Conservation (phyloP, 2,329 filamentous ascomycete species). For the Cladosporium sp. region DNA sequence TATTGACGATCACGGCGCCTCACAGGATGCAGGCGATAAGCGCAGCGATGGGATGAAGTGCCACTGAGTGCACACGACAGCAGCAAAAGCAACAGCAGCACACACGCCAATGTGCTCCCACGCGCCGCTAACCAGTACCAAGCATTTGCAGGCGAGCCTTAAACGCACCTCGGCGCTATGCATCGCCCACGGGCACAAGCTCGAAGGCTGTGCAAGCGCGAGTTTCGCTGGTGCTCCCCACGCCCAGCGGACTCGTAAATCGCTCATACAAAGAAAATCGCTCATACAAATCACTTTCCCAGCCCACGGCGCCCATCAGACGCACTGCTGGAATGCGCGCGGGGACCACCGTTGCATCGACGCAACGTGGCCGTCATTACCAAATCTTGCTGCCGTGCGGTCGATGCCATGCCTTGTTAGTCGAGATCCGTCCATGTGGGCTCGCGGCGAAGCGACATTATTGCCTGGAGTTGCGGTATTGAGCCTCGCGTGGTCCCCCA, state of each 20-base stretch:
- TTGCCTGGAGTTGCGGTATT: background rate
- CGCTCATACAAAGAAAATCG: conserved; percentile 12
- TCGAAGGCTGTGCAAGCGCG: conserved; percentile 7
- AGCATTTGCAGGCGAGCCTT: conserved; percentile 1
- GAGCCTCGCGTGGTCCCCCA: background rate
- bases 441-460: background rate
- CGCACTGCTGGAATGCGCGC: conserved; percentile 7
- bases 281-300: conserved; percentile 1
- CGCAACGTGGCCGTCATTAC: background rate
- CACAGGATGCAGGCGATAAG: background rate
- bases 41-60: background rate
- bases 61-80: background rate
- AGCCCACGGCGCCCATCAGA: background rate
- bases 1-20: too few species aligned
- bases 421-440: background rate
- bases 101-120: background rate
- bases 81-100: background rate
- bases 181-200: background rate
- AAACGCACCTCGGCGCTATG: background rate
- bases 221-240: conserved; percentile 2
- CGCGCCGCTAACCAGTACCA: background rate
- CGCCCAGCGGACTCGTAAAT: conserved; percentile 1
- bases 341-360: background rate
- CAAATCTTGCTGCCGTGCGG: background rate
- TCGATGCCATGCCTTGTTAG: background rate